A percentile compares a stretch with the other conserved stretches of the same genome.
Conservation (phyloP, 176 grass and related monocot species). For the Hyparrhenia diplandra region DNA sequence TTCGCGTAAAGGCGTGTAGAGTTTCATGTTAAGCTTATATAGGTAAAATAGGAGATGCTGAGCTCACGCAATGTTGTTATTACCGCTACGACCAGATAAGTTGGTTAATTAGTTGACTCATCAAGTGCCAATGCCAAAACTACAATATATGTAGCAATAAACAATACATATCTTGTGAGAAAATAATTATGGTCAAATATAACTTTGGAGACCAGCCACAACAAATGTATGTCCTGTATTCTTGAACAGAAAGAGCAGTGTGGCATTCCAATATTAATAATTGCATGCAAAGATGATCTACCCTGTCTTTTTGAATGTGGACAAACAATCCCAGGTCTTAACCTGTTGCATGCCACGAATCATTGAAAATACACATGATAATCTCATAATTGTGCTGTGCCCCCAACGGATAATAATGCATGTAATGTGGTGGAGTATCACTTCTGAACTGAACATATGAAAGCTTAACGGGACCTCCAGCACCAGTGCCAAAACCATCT, state of each 20-base stretch:
- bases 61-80: neutral
- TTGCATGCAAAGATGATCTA: neutral
- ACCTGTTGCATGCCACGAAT: neutral
- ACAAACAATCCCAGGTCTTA: neutral
- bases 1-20: neutral
- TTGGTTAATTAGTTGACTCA: neutral
- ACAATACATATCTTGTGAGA: neutral
- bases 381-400: slow-evolving; percentile 26
- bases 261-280: neutral
- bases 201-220: neutral
- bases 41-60: neutral
- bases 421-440: slow-evolving; percentile 36
- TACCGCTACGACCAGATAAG: neutral
- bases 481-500: neutral
- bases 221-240: neutral
- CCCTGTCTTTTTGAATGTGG: neutral
- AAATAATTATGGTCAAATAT: neutral
- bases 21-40: slow-evolving; percentile 21
- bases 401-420: slow-evolving; percentile 15
- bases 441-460: slow-evolving; percentile 21
- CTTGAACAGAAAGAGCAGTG: neutral
- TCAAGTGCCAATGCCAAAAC: neutral
- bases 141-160: neutral
- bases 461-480: slow-evolving; percentile 33
- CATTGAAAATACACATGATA: slow-evolving; percentile 25